Evolutionary conservation across 176 grass and related monocot genomes (phyloP), one percentile per base, ranked within the genome.

Genomic region (Coix lacrymajobi): DNA sequence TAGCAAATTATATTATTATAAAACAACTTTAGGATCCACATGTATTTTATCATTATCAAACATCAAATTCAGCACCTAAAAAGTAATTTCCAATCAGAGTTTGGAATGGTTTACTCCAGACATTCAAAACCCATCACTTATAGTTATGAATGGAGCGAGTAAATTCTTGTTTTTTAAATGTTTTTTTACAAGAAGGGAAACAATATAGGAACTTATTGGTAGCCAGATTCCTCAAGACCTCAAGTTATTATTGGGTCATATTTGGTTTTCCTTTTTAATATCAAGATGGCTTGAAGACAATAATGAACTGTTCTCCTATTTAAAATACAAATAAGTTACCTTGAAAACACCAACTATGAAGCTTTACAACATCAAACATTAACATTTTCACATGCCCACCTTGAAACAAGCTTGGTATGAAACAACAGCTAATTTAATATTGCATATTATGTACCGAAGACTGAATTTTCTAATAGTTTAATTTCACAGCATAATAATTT

Each of bases 331-430:
- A 66, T 74, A 57, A 67, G 16, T 75, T 41, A 32, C n/a, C n/a
- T 63, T 63, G 30, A 15, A 65, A 66, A 75, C 66, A 37, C 62
- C 30, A 86, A 81, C 34, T 66, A 31, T 33, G 11, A 66, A 86
- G 33, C 8, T 67, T 67, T 67, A 67, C 32, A 67, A 11, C 3
- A 22, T 39, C 20, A 69, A 39, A 5, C 51, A 38, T n/a, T 67
- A 38, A 19, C 20, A 15, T 43, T 40, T 43, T 70, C 38, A 12
- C 63, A 70, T 43, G 36, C 8, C 19, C 20, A 38, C 64, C 66
- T 49, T 12, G 14, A 71, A 44, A 44, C 40, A 64, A 69, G 4
- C 30, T 29, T 62, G 25, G 3, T 61, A 20, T 32, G 69, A 25
- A 81, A 22, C 22, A 33, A 8, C 33, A 69, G 10, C 14, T 60